Evolutionary conservation across 2,329 filamentous ascomycete species (phyloP).

Genomic region (Talaromyces pinophilus): DNA sequence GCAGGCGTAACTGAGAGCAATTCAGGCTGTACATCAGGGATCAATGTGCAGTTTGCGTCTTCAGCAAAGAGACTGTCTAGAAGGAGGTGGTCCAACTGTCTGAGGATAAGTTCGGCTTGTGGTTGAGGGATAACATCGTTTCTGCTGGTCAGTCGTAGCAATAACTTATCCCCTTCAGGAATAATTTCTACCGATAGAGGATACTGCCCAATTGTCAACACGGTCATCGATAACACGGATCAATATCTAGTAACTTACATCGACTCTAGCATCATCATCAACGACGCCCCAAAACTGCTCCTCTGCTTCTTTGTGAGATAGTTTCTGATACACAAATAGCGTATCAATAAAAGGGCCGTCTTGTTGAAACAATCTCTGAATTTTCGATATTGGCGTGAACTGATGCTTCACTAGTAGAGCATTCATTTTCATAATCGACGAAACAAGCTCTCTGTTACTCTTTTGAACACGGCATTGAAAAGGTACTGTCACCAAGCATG

Average conservation of each 20-base stretch:
- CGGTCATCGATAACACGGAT: constrained; percentile 1
- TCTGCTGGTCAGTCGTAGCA: constrained; percentile 67
- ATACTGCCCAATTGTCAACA: constrained; percentile 52
- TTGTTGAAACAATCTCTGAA: constrained; percentile 70
- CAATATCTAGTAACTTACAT: constrained; percentile 45
- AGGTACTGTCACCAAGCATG: constrained; percentile 80
- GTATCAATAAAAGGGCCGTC: constrained; percentile 76
- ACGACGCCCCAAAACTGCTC: constrained; percentile 59
- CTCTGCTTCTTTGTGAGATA: constrained; percentile 30
- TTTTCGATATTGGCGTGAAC: constrained; percentile 67
- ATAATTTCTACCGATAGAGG: constrained; percentile 78
- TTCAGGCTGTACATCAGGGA: constrained; percentile 33
- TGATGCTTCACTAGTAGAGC: constrained; percentile 67
- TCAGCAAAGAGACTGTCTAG: constrained; percentile 57
- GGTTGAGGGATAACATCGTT: constrained; percentile 64
- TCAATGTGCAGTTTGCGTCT: constrained; percentile 42
- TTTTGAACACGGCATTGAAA: constrained; percentile 60
- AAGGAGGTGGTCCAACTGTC: constrained; percentile 72
- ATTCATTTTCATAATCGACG: constrained; percentile 66
- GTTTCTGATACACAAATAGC: constrained; percentile 78
- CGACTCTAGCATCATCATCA: constrained; percentile 68
- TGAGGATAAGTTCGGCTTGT: constrained; percentile 67
- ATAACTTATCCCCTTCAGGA: constrained; percentile 54
- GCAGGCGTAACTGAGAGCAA: constrained; percentile 67
- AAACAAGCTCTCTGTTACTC: constrained; percentile 60